These are phyloP conservation scores for Solanum aculeatissimum DNA, from an alignment of 305 asterid species.

Conservation along the genomic window DNA sequence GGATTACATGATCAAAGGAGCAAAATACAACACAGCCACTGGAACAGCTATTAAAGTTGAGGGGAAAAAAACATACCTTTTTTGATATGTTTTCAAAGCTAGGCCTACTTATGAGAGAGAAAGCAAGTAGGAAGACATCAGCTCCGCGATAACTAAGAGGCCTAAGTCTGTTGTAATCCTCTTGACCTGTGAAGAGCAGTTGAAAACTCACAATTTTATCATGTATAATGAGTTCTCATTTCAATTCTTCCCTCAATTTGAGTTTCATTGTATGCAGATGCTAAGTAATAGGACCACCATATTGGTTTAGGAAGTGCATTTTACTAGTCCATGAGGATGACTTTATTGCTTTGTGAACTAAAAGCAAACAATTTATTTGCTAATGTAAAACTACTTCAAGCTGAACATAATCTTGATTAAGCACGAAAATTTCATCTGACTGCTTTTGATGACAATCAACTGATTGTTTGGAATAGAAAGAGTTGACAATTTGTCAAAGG, in stretches of 20 bases:
- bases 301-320: background rate
- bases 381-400: background rate
- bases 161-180: slow-evolving; percentile 80
- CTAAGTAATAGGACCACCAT: background rate
- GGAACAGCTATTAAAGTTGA: slow-evolving; percentile 4
- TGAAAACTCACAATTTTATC: background rate
- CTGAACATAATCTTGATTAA: background rate
- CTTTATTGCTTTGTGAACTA: background rate
- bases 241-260: background rate
- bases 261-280: background rate
- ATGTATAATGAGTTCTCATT: background rate
- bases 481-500: background rate
- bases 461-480: background rate
- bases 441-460: background rate
- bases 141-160: slow-evolving; percentile 90
- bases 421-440: background rate
- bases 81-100: slow-evolving; percentile 83
- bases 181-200: slow-evolving; percentile 53
- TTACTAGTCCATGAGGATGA: background rate
- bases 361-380: background rate
- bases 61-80: slow-evolving; percentile 32
- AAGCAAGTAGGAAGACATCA: slow-evolving; percentile 74
- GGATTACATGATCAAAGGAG: slow-evolving; percentile 19
- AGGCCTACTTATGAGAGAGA: slow-evolving; percentile 88
- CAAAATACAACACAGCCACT: background rate